Base-by-base conservation (phyloP, 2,329 filamentous ascomycete species). In the Monosporascus ibericus region DNA sequence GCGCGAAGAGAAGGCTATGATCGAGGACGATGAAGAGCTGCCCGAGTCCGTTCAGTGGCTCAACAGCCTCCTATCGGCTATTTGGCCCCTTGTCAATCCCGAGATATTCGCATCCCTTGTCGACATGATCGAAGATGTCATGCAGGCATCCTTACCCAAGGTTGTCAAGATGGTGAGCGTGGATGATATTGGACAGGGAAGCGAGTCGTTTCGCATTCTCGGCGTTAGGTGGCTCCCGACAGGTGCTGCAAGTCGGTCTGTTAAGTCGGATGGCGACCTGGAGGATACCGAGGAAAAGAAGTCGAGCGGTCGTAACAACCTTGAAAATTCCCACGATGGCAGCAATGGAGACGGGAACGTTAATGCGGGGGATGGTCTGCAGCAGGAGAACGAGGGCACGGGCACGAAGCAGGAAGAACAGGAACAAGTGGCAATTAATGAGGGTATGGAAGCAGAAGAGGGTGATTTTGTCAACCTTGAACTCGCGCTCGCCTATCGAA, bases 391-490 rank as follows among this genome's bases (percentile, higher is more conserved):
- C 18, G 57, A 64, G 2, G 62, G 71, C 39, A 59, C 66, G 30
- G 60, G 66, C 46, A 60, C 68, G 18, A 67, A 66, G 44, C 65
- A 69, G 42, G 66, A 68, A 39, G 67, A 71, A 25, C 62, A 72
- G 25, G 69, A 72, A 20, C 71, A 74, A 57, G 56, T 58, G n/a
- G 60, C 65, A 0, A 58, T 72, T 20, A 68, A 68, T 2, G 77
- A 84, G 59, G 85, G 84, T 1, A 86, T 89, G 84, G 83, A 88
- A 60, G 86, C 85, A 2, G 87, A 90, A 66, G 85, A 90, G 64
- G 87, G 87, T 11, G 86, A 90, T 57, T 90, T 90, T 61, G 78
- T 90, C 65, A 91, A 91, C 62, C 70, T 91, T 49, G 88, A 92
- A 64, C 72, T 90, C 17, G 86, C 85, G 0, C 86, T 91, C 61